These are phyloP conservation scores for Dentipellis fragilis DNA, from an alignment of 768 basidiomycete species.

Conservation along the genomic window DNA sequence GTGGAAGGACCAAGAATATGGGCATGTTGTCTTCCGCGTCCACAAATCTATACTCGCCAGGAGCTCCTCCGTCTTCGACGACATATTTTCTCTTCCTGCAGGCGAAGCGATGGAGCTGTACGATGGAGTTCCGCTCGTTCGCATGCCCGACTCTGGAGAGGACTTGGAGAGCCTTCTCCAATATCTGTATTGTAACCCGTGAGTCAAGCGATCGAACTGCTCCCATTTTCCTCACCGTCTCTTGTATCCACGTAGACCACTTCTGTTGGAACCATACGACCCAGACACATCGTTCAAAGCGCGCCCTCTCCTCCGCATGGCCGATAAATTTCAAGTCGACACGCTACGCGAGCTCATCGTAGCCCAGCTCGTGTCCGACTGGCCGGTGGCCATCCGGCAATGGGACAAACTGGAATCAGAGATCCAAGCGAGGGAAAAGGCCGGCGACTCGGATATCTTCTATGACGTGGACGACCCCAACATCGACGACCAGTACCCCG, in stretches of 20 bases:
- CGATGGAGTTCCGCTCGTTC: slow-evolving; percentile 19
- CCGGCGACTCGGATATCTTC: neutral
- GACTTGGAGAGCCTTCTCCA: slow-evolving; percentile 18
- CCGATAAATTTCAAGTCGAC: slow-evolving; percentile 16
- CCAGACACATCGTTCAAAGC: neutral
- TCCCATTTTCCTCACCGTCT: neutral
- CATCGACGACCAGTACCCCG: neutral
- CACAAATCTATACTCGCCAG: neutral
- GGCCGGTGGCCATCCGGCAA: slow-evolving; percentile 19
- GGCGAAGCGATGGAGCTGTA: slow-evolving; percentile 12
- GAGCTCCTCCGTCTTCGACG: neutral
- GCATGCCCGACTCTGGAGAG: slow-evolving; percentile 21
- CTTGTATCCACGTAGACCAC: neutral
- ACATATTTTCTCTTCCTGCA: neutral
- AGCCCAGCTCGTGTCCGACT: slow-evolving; percentile 21
- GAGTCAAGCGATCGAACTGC: neutral
- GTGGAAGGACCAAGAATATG: neutral
- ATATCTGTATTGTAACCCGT: slow-evolving; percentile 2
- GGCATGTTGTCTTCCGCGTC: neutral
- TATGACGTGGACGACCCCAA: neutral
- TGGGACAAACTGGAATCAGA: slow-evolving; percentile 18
- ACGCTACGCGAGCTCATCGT: slow-evolving; percentile 4
- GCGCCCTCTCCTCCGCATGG: neutral
- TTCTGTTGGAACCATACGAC: neutral
- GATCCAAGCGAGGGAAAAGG: neutral